Evolutionary conservation across 108 stramenopile genomes (phyloP), one percentile per base, ranked within the genome.

Genomic region (Skeletonema tropicum): DNA sequence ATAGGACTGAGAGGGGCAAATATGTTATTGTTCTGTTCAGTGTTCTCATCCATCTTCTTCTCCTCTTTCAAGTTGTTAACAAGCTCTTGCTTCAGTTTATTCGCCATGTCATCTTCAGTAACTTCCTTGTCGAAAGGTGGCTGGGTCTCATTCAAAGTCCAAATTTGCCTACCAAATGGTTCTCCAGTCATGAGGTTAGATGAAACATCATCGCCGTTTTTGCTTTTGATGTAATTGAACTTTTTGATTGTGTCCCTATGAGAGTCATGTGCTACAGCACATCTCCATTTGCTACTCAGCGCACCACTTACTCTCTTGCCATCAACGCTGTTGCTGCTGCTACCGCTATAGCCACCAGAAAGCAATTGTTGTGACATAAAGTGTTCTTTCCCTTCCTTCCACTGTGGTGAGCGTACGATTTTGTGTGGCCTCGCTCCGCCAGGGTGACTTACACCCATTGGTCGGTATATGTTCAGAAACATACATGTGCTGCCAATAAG

Each of bases 361-460:
- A 81, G 55, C 60, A 66, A 48, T 38, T 69, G 45, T 52, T 71
- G 42, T 49, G 67, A 76, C 17, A 70, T 35, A 25, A 46, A 15
- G 39, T 65, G 66, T 12, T 58, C 33, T 57, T 58, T 52, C 9
- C 71, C 68, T 59, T 88, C 68, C 10, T 80, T 73, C 91, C 91
- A 94, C 42, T 86, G 45, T 10, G 93, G 93, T 19, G 68, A 71
- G 12, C 93, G 85, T 11, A 69, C 68, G 57, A 94, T 90, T 70
- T 86, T 90, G 72, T 83, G 89, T 15, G 75, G 71, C 62, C 93
- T 84, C 1, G 93, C 86, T 67, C 93, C 93, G 23, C 90, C 93
- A 5, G 93, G 91, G 67, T 86, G 67, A 55, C 86, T 88, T 0
- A 94, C 93, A 29, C 86, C 89, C 26, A 42, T 63, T 21, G 79